Percentiles rank a stretch among this genome's conserved stretches.
These are phyloP conservation scores for Alternaria triticina DNA, from an alignment of 2,329 filamentous ascomycete genomes.

Conservation along the genomic window DNA sequence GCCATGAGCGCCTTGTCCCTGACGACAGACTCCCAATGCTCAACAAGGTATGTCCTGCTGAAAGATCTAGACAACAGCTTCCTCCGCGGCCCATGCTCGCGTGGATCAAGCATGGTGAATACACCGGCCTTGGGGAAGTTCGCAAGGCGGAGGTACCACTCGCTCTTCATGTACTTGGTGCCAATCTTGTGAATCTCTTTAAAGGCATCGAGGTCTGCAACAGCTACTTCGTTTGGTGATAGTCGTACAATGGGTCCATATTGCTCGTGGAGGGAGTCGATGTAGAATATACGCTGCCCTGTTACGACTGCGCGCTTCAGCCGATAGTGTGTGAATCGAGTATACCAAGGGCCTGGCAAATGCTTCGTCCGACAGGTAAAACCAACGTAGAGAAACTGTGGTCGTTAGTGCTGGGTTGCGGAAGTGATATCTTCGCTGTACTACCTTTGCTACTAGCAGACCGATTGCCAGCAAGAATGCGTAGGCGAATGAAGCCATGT, in stretches of 20 bases:
- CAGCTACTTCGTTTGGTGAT: slow-evolving; percentile 37
- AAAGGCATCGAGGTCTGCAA: slow-evolving; percentile 38
- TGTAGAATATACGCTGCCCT: slow-evolving; percentile 49
- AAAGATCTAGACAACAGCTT: slow-evolving; percentile 47
- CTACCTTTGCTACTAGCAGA: slow-evolving; percentile 2
- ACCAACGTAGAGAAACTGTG: slow-evolving; percentile 26
- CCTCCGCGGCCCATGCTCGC: slow-evolving; percentile 43
- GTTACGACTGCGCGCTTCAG: slow-evolving; percentile 48
- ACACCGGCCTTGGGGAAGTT: slow-evolving; percentile 39
- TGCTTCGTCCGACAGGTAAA: slow-evolving; percentile 37
- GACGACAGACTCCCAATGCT: slow-evolving; percentile 48
- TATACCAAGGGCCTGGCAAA: slow-evolving; percentile 41
- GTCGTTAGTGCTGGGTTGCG: not conserved
- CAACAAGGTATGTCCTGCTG: slow-evolving; percentile 42
- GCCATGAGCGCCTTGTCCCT: slow-evolving; percentile 41
- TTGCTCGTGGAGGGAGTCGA: slow-evolving; percentile 46
- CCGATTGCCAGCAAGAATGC: not conserved
- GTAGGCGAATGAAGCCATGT: not conserved
- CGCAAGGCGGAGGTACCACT: slow-evolving; percentile 32
- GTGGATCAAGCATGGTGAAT: slow-evolving; percentile 48
- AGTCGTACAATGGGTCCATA: slow-evolving; percentile 43
- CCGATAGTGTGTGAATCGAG: slow-evolving; percentile 42
- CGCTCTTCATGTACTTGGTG: slow-evolving; percentile 36
- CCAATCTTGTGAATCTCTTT: slow-evolving; percentile 40
- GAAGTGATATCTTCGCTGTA: not conserved